Base-by-base conservation (phyloP, 2,329 filamentous ascomycete species). In the Cytospora leucostoma region DNA sequence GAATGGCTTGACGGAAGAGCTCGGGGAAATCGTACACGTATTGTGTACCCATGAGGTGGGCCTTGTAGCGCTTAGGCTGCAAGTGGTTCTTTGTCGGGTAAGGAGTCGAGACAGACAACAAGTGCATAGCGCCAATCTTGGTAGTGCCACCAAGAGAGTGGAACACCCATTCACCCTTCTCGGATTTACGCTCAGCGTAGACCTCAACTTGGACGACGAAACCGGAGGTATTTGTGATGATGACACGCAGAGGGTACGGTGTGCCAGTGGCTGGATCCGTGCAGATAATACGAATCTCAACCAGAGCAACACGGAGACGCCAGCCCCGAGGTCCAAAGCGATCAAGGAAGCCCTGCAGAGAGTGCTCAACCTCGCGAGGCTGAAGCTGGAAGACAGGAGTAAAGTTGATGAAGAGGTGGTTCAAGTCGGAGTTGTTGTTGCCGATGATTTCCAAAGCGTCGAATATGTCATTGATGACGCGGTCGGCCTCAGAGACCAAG, bases 391-490 rank as follows among this genome's bases (percentile, higher is more conserved):
- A 98, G 64, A 97, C 91, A 11, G 93, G 92, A 0, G 92, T 95
- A 82, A 99, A 99, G 85, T 99, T 98, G 84, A 99, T 95, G 83
- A 99, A 99, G 84, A 99, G 95, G 81, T 99, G 95, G 84, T 99
- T 99, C 74, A 99, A 85, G 83, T 99, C 95, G 58, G 95, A 97
- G 81, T 96, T 96, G 82, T 97, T 98, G 84, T 97, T 97, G 74
- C 95, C 95, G 74, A 97, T 96, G 71, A 99, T 97, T 83, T 99
- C 95, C 64, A 99, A 83, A 52, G 95, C 95, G 74, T 99, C 95
- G 59, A 98, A 87, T 72, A 99, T 98, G 74, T 99, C 95, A 75
- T 92, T 98, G 85, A 99, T 93, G 71, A 98, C 84, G 67, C 95
- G 89, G 74, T 99, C 94, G 47, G 94, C 93, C 81, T 99, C 95